Base-by-base conservation (phyloP, 2,329 filamentous ascomycete species). In the Sporothrix sp. region DNA sequence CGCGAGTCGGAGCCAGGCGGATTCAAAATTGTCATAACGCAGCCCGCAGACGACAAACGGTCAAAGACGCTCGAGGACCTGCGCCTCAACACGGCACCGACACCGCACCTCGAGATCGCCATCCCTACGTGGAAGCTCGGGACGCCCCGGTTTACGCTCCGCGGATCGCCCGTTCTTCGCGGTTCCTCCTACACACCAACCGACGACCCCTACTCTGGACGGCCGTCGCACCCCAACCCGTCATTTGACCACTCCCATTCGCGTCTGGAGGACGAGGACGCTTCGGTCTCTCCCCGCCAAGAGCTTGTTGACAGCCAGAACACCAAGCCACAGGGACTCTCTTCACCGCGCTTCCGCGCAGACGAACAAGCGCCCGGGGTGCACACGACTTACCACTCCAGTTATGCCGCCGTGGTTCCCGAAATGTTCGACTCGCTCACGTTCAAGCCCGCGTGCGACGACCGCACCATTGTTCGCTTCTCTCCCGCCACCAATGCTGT, bases 71-170 rank as follows among this genome's bases (percentile, higher is more conserved):
- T 79, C 55, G 80, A 84, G 61, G 78, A 79, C 58, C 53, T 75
- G 38, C 68, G 72, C 57, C 57, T 63, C 11, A 58, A 65, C n/a
- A n/a, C n/a, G n/a, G 4, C 7, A 36, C 11, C 16, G 61, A 63
- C 36, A 66, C 52, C 57, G 1, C 39, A 54, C 10, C 71, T 94
- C 46, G 79, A 89, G 58, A 76, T 91, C 38, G 74, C 81, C 20
- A 95, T 95, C 46, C 89, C 90, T 32, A 84, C 86, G 51, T 94
- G 90, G 73, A 82, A 83, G 57, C 71, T 96, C 52, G 90, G 89
- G 11, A 85, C 84, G 1, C 87, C 88, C 16, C 79, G 81, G 52
- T 95, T 95, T 65, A 91, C 84, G 56, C 69, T 78, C 48, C 76
- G 78, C 58, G 88, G 88, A 10, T 89, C 84, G 3, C 81, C 87